Base-by-base conservation (phyloP, 2,329 filamentous ascomycete species). In the Arthrobotrys sphaeroides region DNA sequence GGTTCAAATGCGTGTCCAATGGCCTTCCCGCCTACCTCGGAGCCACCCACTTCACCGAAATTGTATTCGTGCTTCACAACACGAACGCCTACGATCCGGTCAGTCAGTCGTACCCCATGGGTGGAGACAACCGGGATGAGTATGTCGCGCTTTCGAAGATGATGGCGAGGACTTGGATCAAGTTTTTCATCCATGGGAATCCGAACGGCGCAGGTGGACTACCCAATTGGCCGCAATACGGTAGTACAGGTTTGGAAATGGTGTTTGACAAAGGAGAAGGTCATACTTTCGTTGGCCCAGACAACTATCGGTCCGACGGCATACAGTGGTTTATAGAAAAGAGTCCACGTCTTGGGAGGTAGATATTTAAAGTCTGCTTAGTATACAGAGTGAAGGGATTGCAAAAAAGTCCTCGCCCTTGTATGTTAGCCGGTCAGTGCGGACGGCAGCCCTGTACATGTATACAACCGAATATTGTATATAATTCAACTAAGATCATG, bases 1-100 rank as follows among this genome's bases (percentile, higher is more conserved):
- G 87, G 51, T 90, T 90, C 83, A 88, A 90, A 78, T 87, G 87
- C 6, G 81, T 85, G 7, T 82, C 85, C 0, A 83, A 84, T 3
- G 85, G 86, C 7, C 78, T 85, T 0, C 81, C 83, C 0, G 81
- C 82, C 7, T 80, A 82, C 0, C 79, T 82, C 0, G 86, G 85
- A 0, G 85, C 84, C 0, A 84, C 84, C 0, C 88, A 89, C 80
- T 89, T 89, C 80, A 84, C 73, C 12, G 82, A 80, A 43, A 83
- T 83, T 0, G 80, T 82, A 4, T 81, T 83, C 16, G 76, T 80
- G 42, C 82, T 79, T 73, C 62, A 78, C 12, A 66, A 75, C 5
- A 47, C 26, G 6, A 24, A 53, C n/a, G 2, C 26, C 22, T 81
- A 81, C 1, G 78, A 62, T 20, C 78, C 78, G 0, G 38, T 38